Conservation (phyloP, 1,284 basidiomycete species). For the Ceratobasidium sp. region DNA sequence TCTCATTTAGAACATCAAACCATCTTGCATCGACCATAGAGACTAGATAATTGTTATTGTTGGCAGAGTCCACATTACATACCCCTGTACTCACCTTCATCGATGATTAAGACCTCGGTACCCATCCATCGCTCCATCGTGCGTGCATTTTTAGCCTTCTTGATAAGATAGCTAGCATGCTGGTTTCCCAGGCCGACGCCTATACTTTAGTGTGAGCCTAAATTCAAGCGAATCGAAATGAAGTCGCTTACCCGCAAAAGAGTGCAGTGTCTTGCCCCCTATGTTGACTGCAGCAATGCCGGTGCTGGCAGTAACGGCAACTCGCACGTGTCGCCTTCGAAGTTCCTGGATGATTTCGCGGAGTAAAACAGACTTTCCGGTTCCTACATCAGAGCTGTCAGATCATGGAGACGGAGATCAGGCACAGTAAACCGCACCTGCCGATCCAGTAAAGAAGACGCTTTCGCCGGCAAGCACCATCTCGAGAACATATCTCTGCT, state of each 20-base stretch:
- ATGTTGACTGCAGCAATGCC: constrained; percentile 70
- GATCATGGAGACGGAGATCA: background rate
- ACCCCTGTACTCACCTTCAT: constrained; percentile 77
- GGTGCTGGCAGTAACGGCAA: constrained; percentile 33
- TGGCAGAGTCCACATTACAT: too few species aligned
- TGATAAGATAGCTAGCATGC: constrained; percentile 6
- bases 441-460: constrained; percentile 50
- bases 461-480: constrained; percentile 41
- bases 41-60: constrained; percentile 65
- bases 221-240: background rate
- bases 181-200: constrained; percentile 27
- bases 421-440: constrained; percentile 26
- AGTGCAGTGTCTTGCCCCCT: constrained; percentile 70
- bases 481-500: constrained; percentile 45
- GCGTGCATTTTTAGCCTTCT: constrained; percentile 14
- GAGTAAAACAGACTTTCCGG: constrained; percentile 26
- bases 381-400: background rate
- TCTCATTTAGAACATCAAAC: constrained; percentile 86
- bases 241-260: constrained; percentile 63
- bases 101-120: constrained; percentile 90
- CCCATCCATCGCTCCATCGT: constrained; percentile 73
- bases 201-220: background rate
- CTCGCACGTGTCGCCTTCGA: background rate
- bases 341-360: constrained; percentile 16
- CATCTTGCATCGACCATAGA: constrained; percentile 97